A percentile compares a stretch with the other conserved stretches of the same genome.
Evolutionary conservation across 176 grass and related monocot genomes (phyloP).

Genomic region (Pontederia crassipes): DNA sequence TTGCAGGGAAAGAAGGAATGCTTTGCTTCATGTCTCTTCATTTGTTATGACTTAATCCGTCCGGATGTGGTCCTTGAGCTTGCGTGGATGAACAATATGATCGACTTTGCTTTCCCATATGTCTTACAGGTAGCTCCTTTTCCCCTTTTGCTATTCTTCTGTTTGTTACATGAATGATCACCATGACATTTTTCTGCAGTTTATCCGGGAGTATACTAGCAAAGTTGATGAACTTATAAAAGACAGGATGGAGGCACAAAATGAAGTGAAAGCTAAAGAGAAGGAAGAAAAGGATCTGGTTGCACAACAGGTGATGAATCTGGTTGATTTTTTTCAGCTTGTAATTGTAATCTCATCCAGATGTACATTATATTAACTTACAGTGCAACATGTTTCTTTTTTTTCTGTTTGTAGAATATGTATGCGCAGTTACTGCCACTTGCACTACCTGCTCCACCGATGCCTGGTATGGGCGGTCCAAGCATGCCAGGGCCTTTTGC

Average conservation of each 20-base stretch:
- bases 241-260: slow-evolving; percentile 73
- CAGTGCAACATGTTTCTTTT: background rate
- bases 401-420: slow-evolving; percentile 74
- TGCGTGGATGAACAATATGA: slow-evolving; percentile 96
- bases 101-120: slow-evolving; percentile 97
- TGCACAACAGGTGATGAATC: slow-evolving; percentile 60
- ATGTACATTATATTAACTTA: background rate
- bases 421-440: slow-evolving; percentile 88
- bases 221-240: slow-evolving; percentile 93
- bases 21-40: slow-evolving; percentile 95
- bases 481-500: slow-evolving; percentile 19
- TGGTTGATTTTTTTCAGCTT: background rate
- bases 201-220: slow-evolving; percentile 78
- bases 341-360: slow-evolving; percentile 2
- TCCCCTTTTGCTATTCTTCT: background rate
- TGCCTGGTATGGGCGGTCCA: slow-evolving; percentile 56
- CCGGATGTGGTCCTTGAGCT: slow-evolving; percentile 93
- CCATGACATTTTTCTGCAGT: slow-evolving; percentile 26
- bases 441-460: slow-evolving; percentile 69
- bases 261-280: slow-evolving; percentile 74
- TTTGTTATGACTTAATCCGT: slow-evolving; percentile 89
- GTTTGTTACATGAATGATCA: background rate
- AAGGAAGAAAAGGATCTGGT: slow-evolving; percentile 91
- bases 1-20: slow-evolving; percentile 99
- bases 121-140: slow-evolving; percentile 61